Evolutionary conservation across 2,329 filamentous ascomycete species (phyloP).

Genomic region (Cephalotrichum gorgonifer): DNA sequence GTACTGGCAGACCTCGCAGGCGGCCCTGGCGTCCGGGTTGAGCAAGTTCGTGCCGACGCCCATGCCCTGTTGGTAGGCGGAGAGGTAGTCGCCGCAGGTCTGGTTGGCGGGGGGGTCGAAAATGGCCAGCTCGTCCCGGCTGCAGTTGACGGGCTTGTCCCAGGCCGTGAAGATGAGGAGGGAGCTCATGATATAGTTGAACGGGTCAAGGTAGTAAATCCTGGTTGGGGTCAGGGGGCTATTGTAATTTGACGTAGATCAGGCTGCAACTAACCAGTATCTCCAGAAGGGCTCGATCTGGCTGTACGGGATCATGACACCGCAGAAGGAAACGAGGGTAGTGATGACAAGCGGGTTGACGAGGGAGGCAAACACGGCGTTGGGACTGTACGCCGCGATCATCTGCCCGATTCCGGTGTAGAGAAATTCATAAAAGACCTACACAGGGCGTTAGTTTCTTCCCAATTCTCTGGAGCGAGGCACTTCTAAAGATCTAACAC

Average conservation of each 20-base stretch:
- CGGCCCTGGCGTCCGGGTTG: conserved; percentile 46
- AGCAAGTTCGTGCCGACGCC: conserved; percentile 39
- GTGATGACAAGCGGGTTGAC: conserved; percentile 46
- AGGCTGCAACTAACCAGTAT: no score
- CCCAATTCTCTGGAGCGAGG: no score
- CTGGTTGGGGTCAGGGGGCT: no score
- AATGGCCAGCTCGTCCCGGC: conserved; percentile 34
- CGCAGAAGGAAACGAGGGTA: conserved; percentile 60
- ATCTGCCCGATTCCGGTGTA: conserved; percentile 53
- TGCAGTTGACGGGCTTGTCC: conserved; percentile 34
- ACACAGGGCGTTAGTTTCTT: no score
- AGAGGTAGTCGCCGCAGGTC: conserved; percentile 50
- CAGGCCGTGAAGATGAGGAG: conserved; percentile 42
- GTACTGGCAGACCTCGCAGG: conserved; percentile 54
- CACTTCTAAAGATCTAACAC: no score
- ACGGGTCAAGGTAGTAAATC: conserved; percentile 52
- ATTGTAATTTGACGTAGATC: no score
- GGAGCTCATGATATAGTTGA: conserved; percentile 49
- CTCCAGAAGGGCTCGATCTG: conserved; percentile 58
- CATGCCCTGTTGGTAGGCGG: conserved; percentile 33
- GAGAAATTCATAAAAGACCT: conserved; percentile 48
- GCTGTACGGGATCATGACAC: conserved; percentile 59
- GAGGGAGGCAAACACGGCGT: conserved; percentile 47
- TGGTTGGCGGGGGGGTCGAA: conserved; percentile 38
- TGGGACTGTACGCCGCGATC: conserved; percentile 52